Evolutionary conservation across 257 asterid species (phyloP).

Genomic region (Nicotiana attenuata): DNA sequence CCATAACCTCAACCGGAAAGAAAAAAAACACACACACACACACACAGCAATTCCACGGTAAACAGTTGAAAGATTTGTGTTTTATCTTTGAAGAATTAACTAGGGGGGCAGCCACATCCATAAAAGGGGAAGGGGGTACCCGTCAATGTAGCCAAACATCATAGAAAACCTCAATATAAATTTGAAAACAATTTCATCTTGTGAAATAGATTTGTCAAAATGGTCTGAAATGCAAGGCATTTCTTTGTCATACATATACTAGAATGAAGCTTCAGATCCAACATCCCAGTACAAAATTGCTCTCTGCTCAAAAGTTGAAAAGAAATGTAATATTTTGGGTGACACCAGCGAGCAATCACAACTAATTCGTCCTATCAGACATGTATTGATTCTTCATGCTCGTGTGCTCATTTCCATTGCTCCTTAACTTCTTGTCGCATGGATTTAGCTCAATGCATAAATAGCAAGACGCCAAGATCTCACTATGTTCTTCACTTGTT

Average conservation of each 20-base stretch:
- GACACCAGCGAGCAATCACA: neutral
- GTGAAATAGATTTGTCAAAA: neutral
- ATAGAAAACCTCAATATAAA: neutral
- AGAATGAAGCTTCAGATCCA: neutral
- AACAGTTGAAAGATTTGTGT: neutral
- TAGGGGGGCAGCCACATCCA: neutral
- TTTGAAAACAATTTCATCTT: neutral
- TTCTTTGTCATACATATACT: neutral
- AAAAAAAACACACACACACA: neutral
- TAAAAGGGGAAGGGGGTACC: neutral
- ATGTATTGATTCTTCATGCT: neutral
- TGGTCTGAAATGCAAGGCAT: neutral
- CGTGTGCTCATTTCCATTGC: neutral
- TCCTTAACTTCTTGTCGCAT: neutral
- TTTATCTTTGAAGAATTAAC: neutral
- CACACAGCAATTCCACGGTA: neutral
- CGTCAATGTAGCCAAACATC: neutral
- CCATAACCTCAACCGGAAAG: neutral
- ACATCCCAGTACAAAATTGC: conserved; percentile 2
- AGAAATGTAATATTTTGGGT: neutral
- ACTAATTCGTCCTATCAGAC: neutral
- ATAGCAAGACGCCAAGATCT: conserved; percentile 1
- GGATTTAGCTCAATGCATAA: neutral
- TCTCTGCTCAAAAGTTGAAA: neutral
- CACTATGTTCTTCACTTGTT: conserved; percentile 25